These are phyloP conservation scores for Cryptococcus sp. DNA, from an alignment of 1,284 basidiomycete species.

Conservation along the genomic window DNA sequence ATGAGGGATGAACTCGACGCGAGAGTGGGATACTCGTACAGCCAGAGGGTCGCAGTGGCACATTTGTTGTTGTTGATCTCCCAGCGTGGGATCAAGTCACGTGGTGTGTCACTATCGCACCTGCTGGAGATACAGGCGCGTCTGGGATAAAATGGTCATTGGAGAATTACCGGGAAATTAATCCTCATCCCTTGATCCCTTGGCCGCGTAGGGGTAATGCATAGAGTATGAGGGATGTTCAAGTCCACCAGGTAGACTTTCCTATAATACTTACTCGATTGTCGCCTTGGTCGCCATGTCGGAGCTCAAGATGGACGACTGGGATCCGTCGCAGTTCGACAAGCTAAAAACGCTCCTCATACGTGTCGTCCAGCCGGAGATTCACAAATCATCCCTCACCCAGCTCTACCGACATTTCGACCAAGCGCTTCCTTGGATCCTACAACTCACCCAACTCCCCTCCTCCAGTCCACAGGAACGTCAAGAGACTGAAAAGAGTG, in stretches of 20 bases:
- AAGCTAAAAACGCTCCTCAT: conserved; percentile 35
- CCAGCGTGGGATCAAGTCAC: too few relatives aligned
- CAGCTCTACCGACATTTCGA: conserved; percentile 30
- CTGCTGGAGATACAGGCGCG: too few relatives aligned
- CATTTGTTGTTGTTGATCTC: conserved; percentile 4
- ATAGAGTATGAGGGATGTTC: too few relatives aligned
- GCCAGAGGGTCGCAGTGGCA: neutral
- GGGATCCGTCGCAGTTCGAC: conserved; percentile 37
- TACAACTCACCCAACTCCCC: conserved; percentile 31
- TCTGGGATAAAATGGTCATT: too few relatives aligned
- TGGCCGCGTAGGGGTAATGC: too few relatives aligned
- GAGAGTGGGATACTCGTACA: too few relatives aligned
- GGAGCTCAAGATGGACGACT: conserved; percentile 13
- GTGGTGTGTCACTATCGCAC: too few relatives aligned
- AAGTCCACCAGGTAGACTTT: too few relatives aligned
- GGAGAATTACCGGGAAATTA: too few relatives aligned
- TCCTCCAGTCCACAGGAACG: conserved; percentile 32
- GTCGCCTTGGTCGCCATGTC: too few relatives aligned
- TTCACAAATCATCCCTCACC: conserved; percentile 31
- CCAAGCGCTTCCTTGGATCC: conserved; percentile 38
- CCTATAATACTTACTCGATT: too few relatives aligned
- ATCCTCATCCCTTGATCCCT: too few relatives aligned
- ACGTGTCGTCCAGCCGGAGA: conserved; percentile 28
- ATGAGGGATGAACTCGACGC: conserved; percentile 4
- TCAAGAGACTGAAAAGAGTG: conserved; percentile 30